Conservation (phyloP, 2,329 filamentous ascomycete species). For the Gaeumannomyces sp. region DNA sequence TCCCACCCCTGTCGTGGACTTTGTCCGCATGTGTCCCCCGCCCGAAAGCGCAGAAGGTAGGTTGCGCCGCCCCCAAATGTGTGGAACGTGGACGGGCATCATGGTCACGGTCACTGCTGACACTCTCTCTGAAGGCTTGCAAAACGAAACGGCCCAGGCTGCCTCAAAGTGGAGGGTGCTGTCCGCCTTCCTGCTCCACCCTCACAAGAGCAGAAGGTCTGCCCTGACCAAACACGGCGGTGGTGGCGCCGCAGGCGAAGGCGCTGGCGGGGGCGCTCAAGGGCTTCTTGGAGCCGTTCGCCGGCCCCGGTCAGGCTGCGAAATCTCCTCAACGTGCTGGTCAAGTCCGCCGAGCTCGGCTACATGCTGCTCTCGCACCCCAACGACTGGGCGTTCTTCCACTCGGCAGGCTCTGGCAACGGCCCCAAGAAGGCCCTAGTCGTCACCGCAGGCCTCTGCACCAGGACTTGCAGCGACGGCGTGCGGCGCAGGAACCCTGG, state of each 20-base stretch:
- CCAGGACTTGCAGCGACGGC: no score
- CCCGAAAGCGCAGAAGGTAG: no score
- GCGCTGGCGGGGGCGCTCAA: neutral
- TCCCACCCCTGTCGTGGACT: no score
- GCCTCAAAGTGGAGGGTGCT: neutral
- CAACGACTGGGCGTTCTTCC: neutral
- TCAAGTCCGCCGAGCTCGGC: neutral
- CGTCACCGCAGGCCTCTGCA: no score
- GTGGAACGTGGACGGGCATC: no score
- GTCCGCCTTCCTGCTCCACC: neutral
- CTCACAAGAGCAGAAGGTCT: neutral
- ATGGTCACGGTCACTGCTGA: no score
- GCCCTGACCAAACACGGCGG: neutral
- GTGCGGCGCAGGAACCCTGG: no score
- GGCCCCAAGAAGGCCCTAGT: no score
- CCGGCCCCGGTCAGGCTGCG: neutral
- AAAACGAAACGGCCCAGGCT: neutral
- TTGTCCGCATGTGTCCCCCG: no score
- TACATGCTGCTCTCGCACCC: neutral
- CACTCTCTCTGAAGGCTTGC: no score
- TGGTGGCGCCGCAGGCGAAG: neutral
- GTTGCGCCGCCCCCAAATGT: no score
- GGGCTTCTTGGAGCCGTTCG: neutral
- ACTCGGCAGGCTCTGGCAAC: neutral
- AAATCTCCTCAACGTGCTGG: neutral